phyloP scores from a whole-genome alignment of 2,329 filamentous ascomycete genomes.

The Fusarium sp. region DNA sequence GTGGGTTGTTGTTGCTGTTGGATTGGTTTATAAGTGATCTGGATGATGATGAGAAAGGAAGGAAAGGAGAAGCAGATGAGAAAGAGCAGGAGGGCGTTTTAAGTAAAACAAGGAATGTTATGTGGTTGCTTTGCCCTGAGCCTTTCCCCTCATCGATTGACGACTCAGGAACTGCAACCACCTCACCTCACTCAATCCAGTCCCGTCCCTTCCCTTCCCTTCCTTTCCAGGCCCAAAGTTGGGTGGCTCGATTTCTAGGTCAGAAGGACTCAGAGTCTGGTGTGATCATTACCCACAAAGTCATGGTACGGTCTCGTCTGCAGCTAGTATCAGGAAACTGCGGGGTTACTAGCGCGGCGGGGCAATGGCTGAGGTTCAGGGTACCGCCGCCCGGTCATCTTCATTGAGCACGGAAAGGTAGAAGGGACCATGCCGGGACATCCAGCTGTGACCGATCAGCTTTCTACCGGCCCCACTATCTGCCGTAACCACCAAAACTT shows the following conservation, averaged over 20 bases:
- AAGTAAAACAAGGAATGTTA: constrained; percentile 41
- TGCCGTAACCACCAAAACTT: constrained; percentile 24
- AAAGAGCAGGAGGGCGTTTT: constrained; percentile 44
- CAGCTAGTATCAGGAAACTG: constrained; percentile 38
- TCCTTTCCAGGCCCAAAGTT: constrained; percentile 29
- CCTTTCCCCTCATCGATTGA: constrained; percentile 42
- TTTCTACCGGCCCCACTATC: constrained; percentile 32
- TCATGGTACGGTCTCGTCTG: constrained; percentile 31
- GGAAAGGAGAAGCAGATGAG: constrained; percentile 42
- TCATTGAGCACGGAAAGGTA: constrained; percentile 6
- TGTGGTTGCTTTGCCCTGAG: constrained; percentile 32
- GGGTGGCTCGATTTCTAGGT: constrained; percentile 38
- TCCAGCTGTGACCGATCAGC: constrained; percentile 28
- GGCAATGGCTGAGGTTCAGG: constrained; percentile 25
- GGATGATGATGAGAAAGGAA: constrained; percentile 44
- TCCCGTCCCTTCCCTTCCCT: not conserved
- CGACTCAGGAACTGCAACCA: constrained; percentile 39
- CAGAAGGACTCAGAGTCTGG: constrained; percentile 38
- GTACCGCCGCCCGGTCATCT: constrained; percentile 5
- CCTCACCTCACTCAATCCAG: constrained; percentile 9
- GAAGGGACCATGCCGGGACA: constrained; percentile 28
- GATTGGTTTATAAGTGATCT: constrained; percentile 40
- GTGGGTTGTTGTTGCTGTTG: constrained; percentile 31
- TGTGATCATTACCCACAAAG: constrained; percentile 40
- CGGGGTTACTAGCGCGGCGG: constrained; percentile 37